A percentile compares a stretch with the other conserved stretches of the same genome.
Evolutionary conservation across 2,329 filamentous ascomycete genomes (phyloP).

Genomic region (Zopfia rhizophila): DNA sequence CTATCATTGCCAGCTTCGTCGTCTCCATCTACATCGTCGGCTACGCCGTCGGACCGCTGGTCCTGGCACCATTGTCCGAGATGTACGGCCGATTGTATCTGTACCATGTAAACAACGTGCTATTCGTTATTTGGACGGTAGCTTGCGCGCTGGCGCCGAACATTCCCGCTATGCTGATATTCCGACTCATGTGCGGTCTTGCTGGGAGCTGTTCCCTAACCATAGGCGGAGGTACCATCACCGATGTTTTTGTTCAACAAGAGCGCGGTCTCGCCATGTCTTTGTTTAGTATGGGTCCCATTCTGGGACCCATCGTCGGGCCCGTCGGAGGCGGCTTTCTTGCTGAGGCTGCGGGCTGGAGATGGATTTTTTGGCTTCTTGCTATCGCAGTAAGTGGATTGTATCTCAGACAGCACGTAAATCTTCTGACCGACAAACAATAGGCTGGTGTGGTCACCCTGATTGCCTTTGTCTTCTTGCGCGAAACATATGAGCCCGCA

Average conservation of each 20-base stretch:
- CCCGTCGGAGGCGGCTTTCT: constrained; percentile 31
- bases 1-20: constrained; percentile 27
- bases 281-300: constrained; percentile 23
- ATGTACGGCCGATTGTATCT: constrained; percentile 28
- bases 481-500: constrained; percentile 26
- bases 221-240: constrained; percentile 31
- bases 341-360: constrained; percentile 27
- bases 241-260: constrained; percentile 32
- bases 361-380: constrained; percentile 27
- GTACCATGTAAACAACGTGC: constrained; percentile 49
- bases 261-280: constrained; percentile 36
- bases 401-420: constrained; percentile 22
- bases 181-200: constrained; percentile 59
- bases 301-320: constrained; percentile 34
- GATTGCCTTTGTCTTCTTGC: constrained; percentile 20
- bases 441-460: constrained; percentile 19
- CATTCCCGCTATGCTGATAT: constrained; percentile 54
- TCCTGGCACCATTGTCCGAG: constrained; percentile 30
- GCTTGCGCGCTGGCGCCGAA: constrained; percentile 47
- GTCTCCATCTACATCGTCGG: constrained; percentile 47
- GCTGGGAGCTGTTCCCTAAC: constrained; percentile 28
- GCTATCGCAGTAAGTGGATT: constrained; percentile 20
- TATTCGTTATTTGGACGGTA: constrained; percentile 59
- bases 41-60: constrained; percentile 26
- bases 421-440: constrained; percentile 18